Conservation (phyloP, 768 basidiomycete species). For the Leccinum uliginosum region DNA sequence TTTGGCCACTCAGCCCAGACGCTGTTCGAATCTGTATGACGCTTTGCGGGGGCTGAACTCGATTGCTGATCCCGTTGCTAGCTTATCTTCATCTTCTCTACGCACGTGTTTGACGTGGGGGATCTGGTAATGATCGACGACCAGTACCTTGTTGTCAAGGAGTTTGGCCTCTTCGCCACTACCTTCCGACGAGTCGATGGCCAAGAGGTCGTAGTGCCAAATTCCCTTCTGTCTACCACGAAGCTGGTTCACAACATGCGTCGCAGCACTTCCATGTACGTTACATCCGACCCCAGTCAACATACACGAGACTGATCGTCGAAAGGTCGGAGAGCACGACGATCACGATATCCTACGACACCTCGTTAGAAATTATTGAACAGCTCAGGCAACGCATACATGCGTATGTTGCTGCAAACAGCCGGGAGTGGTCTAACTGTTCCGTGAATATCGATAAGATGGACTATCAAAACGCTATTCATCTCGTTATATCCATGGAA, state of each 20-base stretch:
- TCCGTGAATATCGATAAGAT: conserved; percentile 72
- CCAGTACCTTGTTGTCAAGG: conserved; percentile 46
- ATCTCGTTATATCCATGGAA: conserved; percentile 65
- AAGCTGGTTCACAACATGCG: conserved; percentile 79
- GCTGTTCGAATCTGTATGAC: conserved; percentile 68
- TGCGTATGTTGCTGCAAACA: conserved; percentile 57
- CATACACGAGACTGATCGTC: conserved; percentile 4
- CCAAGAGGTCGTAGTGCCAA: conserved; percentile 75
- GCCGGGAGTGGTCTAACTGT: conserved; percentile 67
- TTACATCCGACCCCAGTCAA: conserved; percentile 3
- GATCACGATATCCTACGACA: conserved; percentile 62
- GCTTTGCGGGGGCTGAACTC: background rate
- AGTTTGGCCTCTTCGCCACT: conserved; percentile 79
- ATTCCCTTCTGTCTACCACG: conserved; percentile 61
- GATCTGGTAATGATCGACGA: conserved; percentile 79
- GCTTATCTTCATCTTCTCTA: conserved; percentile 84
- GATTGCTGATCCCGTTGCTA: conserved; percentile 21
- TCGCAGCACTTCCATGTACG: conserved; percentile 69
- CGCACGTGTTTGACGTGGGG: conserved; percentile 82
- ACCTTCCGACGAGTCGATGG: conserved; percentile 78
- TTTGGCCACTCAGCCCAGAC: conserved; percentile 80
- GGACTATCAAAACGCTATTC: conserved; percentile 71
- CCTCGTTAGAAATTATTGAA: conserved; percentile 67
- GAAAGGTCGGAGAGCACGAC: conserved; percentile 64
- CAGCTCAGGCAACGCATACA: conserved; percentile 56